phyloP scores from a whole-genome alignment of 148 eudicot species.

The Cornus suecica region DNA sequence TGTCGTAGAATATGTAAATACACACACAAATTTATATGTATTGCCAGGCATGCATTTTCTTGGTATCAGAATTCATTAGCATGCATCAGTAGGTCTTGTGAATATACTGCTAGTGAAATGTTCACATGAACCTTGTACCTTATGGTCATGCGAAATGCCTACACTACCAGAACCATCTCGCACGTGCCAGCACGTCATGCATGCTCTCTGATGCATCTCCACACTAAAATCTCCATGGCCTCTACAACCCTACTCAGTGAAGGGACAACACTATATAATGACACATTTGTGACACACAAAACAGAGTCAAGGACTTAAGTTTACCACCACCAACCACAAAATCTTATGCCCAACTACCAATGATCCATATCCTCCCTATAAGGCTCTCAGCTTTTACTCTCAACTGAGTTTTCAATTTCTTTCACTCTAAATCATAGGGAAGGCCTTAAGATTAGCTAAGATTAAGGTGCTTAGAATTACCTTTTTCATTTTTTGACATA shows the following conservation, averaged over 20 bases:
- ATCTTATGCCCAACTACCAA: neutral
- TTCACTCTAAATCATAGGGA: neutral
- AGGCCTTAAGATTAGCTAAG: too few species aligned
- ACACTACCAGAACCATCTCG: slow-evolving; percentile 13
- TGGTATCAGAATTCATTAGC: neutral
- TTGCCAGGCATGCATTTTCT: too few species aligned
- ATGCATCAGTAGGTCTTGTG: neutral
- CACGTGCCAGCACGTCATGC: slow-evolving; percentile 9
- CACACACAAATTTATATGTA: too few species aligned
- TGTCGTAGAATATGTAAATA: too few species aligned
- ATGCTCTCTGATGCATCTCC: slow-evolving; percentile 1
- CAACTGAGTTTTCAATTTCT: neutral
- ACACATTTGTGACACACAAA: neutral
- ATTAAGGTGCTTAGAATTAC: neutral
- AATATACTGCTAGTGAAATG: too few species aligned
- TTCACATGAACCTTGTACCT: neutral
- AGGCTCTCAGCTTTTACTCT: neutral
- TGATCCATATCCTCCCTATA: neutral
- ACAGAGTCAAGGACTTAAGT: neutral
- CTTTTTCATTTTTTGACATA: neutral
- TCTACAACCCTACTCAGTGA: neutral
- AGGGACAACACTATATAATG: neutral
- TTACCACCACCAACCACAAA: neutral
- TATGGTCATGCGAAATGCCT: slow-evolving; percentile 15
- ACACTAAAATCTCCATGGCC: neutral